Evolutionary conservation across 805 yeast species (phyloP).

Genomic region (Lachancea dasiensis): DNA sequence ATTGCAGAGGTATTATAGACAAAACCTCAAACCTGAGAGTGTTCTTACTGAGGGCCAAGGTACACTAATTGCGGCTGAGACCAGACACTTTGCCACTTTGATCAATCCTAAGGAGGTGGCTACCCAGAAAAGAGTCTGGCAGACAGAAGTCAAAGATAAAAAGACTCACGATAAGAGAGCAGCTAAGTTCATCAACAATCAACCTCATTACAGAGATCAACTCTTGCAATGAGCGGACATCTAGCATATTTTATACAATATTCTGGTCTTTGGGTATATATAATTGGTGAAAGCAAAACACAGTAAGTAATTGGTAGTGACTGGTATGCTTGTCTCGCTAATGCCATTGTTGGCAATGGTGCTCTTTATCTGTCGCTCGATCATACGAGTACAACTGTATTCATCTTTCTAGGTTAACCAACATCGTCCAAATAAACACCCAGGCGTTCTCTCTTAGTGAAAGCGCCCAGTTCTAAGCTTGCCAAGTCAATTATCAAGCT

Average conservation of each 20-base stretch:
- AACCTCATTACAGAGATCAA: conserved; percentile 83
- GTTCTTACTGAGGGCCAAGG: conserved; percentile 70
- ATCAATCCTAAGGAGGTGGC: conserved; percentile 40
- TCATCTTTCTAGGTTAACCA: too few relatives aligned
- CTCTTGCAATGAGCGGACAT: conserved; percentile 38
- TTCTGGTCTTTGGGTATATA: conserved; percentile 1
- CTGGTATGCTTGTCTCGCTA: too few relatives aligned
- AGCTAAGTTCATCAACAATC: conserved; percentile 76
- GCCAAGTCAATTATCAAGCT: neutral
- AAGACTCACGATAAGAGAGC: conserved; percentile 50
- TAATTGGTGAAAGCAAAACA: neutral
- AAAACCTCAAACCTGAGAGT: conserved; percentile 55
- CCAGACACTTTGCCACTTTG: conserved; percentile 43
- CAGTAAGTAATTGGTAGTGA: too few relatives aligned
- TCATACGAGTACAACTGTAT: too few relatives aligned
- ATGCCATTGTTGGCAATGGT: too few relatives aligned
- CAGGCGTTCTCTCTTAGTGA: too few relatives aligned
- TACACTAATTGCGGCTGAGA: conserved; percentile 81
- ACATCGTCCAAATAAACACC: too few relatives aligned
- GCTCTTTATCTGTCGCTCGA: too few relatives aligned
- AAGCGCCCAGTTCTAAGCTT: too few relatives aligned
- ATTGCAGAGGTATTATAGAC: conserved; percentile 71
- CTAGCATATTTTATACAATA: conserved; percentile 1
- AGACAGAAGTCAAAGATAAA: conserved; percentile 46
- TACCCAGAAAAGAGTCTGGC: conserved; percentile 66